Evolutionary conservation across 495 filamentous ascomycete genomes (phyloP).

Genomic region (Parathielavia appendiculata): DNA sequence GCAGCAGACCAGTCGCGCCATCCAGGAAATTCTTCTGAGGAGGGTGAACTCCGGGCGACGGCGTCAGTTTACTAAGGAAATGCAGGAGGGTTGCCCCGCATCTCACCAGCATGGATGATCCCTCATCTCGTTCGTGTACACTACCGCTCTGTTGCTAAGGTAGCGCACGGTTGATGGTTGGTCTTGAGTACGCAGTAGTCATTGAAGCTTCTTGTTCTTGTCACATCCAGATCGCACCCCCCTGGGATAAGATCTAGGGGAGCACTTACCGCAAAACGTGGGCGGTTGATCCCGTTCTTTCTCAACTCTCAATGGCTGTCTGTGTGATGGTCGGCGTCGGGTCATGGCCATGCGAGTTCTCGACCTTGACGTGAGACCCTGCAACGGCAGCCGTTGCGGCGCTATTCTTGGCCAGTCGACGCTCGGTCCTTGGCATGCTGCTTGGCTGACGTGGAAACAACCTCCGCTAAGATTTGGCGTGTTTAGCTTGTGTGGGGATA

Average conservation of each 20-base stretch:
- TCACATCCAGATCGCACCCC: too few relatives aligned
- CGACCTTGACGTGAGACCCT: too few relatives aligned
- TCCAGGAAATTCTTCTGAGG: background rate
- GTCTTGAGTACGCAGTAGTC: too few relatives aligned
- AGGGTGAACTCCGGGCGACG: background rate
- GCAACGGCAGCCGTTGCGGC: background rate
- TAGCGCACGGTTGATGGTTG: too few relatives aligned
- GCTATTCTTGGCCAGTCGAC: too few relatives aligned
- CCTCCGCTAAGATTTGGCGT: background rate
- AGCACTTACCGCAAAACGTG: too few relatives aligned
- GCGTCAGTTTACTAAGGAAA: background rate
- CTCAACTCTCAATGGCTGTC: background rate
- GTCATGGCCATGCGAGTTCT: background rate
- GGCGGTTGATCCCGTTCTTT: background rate
- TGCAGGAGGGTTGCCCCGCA: background rate
- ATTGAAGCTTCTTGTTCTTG: too few relatives aligned
- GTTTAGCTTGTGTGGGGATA: background rate
- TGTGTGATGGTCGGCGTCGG: background rate
- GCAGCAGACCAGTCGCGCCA: background rate
- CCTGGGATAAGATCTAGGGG: too few relatives aligned
- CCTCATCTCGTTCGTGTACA: too few relatives aligned
- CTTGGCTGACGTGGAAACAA: background rate
- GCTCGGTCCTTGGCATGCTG: background rate
- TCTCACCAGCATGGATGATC: slow-evolving; percentile 13
- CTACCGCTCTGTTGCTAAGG: too few relatives aligned